Conservation (phyloP, 768 basidiomycete species). For the Mycena belliarum region DNA sequence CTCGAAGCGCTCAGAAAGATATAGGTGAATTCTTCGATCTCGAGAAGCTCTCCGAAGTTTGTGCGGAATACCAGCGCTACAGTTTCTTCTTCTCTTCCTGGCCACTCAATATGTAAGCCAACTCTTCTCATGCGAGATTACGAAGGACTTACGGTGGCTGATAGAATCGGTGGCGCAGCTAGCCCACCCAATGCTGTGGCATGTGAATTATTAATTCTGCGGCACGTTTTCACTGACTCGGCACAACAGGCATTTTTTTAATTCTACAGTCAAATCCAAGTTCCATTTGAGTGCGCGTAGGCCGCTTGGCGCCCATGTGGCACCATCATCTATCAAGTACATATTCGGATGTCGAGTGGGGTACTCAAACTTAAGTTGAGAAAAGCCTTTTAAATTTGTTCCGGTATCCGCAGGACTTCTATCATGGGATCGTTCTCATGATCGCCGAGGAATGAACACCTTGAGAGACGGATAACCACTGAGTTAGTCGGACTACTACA, state of each 20-base stretch:
- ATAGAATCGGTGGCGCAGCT: constrained; percentile 20
- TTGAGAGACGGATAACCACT: too few species aligned
- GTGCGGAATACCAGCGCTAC: constrained; percentile 59
- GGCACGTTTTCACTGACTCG: neutral
- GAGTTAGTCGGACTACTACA: too few species aligned
- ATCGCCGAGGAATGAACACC: too few species aligned
- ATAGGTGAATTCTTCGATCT: constrained; percentile 74
- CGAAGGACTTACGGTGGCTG: neutral
- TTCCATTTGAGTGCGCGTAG: too few species aligned
- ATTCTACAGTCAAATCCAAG: neutral
- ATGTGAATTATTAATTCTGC: neutral
- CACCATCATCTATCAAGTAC: too few species aligned
- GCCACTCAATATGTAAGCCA: constrained; percentile 70
- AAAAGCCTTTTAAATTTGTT: too few species aligned
- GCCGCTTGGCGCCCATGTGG: too few species aligned
- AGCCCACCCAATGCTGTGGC: constrained; percentile 22
- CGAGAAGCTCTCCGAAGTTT: constrained; percentile 58
- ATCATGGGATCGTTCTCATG: too few species aligned
- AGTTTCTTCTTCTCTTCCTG: constrained; percentile 78
- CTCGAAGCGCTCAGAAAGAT: neutral
- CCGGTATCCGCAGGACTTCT: too few species aligned
- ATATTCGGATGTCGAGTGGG: too few species aligned
- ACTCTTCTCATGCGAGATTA: neutral
- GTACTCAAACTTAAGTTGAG: too few species aligned
- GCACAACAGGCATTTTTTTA: constrained; percentile 18